Percentiles rank a stretch among this genome's conserved stretches.
Evolutionary conservation across 2,329 filamentous ascomycete species (phyloP).

Genomic region (Hirsutella rhossiliensis): DNA sequence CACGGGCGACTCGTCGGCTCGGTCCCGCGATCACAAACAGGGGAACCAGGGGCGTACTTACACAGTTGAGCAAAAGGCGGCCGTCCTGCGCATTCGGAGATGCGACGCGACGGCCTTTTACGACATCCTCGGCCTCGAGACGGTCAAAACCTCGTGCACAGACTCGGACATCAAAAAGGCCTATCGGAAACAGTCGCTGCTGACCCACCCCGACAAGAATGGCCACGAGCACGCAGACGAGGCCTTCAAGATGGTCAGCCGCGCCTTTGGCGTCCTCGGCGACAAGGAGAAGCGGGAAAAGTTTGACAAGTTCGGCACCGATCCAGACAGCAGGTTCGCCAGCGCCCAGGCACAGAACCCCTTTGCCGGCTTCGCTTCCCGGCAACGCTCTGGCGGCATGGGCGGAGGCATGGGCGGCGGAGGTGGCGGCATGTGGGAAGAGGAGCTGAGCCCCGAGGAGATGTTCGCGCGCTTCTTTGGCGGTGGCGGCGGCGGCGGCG

Average conservation of each 20-base stretch:
- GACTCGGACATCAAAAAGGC: conserved; percentile 94
- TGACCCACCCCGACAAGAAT: conserved; percentile 99
- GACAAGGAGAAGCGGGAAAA: conserved; percentile 80
- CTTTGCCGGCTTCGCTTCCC: conserved; percentile 48
- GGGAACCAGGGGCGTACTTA: conserved; percentile 66
- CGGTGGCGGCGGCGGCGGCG: conserved; percentile 61
- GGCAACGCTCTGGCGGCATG: conserved; percentile 28
- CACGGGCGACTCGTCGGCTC: conserved; percentile 28
- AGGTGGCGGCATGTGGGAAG: conserved; percentile 60
- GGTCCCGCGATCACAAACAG: conserved; percentile 58
- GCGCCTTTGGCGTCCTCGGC: conserved; percentile 85
- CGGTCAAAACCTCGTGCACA: conserved; percentile 49
- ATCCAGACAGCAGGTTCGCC: conserved; percentile 81
- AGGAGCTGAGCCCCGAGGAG: conserved; percentile 92
- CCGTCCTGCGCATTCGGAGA: conserved; percentile 76
- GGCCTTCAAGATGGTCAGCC: conserved; percentile 95
- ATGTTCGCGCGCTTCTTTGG: conserved; percentile 97
- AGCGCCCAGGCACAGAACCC: conserved; percentile 47
- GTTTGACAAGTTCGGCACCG: conserved; percentile 80
- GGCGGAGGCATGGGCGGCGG: conserved; percentile 39
- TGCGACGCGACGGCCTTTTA: conserved; percentile 86
- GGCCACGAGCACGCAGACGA: conserved; percentile 91
- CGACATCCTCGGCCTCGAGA: conserved; percentile 73
- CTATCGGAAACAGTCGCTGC: conserved; percentile 83
- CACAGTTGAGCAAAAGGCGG: conserved; percentile 82